phyloP scores from a whole-genome alignment of 768 basidiomycete species.

The Boletus bicolor region DNA sequence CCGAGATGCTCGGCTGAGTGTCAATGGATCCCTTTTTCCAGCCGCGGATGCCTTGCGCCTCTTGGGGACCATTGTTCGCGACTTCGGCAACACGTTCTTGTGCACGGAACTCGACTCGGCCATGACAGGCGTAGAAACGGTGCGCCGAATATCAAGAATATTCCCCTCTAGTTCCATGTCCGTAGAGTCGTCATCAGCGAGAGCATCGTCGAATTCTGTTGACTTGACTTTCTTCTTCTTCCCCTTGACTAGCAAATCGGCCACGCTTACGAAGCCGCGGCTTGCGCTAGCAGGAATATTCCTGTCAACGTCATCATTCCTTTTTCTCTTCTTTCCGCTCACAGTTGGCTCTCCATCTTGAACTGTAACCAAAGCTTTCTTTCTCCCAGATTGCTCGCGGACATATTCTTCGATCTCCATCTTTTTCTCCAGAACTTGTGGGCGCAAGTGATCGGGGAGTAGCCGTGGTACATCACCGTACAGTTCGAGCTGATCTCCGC shows the following conservation, averaged over 20 bases:
- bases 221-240: conserved; percentile 40
- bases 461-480: conserved; percentile 91
- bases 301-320: conserved; percentile 60
- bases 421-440: conserved; percentile 70
- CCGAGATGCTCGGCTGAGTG: conserved; percentile 42
- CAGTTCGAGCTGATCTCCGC: conserved; percentile 83
- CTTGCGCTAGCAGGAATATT: conserved; percentile 76
- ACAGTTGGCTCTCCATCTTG: conserved; percentile 30
- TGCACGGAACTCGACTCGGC: conserved; percentile 31
- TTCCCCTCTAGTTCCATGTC: conserved; percentile 67
- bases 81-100: conserved; percentile 42
- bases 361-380: conserved; percentile 21
- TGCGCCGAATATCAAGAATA: conserved; percentile 45
- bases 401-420: conserved; percentile 81
- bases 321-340: conserved; percentile 59
- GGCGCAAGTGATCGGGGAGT: conserved; percentile 73
- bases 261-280: conserved; percentile 68
- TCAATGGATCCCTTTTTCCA: conserved; percentile 27
- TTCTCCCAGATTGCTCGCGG: conserved; percentile 44
- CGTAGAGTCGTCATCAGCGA: conserved; percentile 62
- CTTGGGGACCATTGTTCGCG: conserved; percentile 40
- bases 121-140: conserved; percentile 45
- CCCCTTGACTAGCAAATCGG: conserved; percentile 55
- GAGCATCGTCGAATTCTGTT: conserved; percentile 46
- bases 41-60: conserved; percentile 14